Percentiles rank a stretch among this genome's conserved stretches.
phyloP scores from a whole-genome alignment of 202 grass and related monocot genomes.

The Setaria italica region DNA sequence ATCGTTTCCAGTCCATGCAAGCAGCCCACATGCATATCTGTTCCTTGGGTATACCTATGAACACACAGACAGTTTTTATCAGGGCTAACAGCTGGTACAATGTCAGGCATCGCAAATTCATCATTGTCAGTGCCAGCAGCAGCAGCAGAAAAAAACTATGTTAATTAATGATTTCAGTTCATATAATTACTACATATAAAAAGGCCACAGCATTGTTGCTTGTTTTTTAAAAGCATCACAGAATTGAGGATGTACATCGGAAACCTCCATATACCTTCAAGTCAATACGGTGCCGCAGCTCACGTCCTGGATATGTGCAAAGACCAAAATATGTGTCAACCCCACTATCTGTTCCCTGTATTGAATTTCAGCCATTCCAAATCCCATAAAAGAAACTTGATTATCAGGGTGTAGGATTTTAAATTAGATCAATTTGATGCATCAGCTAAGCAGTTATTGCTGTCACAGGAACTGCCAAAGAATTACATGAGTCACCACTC shows the following conservation, averaged over 20 bases:
- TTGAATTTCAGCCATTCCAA: conserved; percentile 31
- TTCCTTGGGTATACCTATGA: conserved; percentile 83
- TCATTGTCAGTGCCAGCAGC: neutral
- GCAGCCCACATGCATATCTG: conserved; percentile 81
- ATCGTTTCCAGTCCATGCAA: conserved; percentile 97
- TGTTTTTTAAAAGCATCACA: conserved; percentile 13
- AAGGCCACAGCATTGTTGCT: neutral
- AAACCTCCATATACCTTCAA: conserved; percentile 73
- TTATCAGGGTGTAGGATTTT: neutral
- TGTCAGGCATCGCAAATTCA: neutral
- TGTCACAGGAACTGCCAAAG: neutral
- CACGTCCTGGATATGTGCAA: conserved; percentile 84
- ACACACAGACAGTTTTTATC: conserved; percentile 26
- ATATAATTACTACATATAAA: conserved; percentile 7
- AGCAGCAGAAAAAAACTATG: neutral
- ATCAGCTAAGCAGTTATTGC: neutral
- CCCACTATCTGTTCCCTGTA: conserved; percentile 84
- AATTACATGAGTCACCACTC: neutral
- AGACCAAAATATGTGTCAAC: conserved; percentile 99
- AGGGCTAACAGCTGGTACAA: neutral
- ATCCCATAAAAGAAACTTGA: conserved; percentile 22
- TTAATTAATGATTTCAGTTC: neutral
- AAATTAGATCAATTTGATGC: conserved; percentile 19
- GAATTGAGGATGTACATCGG: neutral
- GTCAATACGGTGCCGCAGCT: conserved; percentile 80